These are phyloP conservation scores for Chimonanthus praecox DNA, from an alignment of 164 flowering plant species.

Conservation along the genomic window DNA sequence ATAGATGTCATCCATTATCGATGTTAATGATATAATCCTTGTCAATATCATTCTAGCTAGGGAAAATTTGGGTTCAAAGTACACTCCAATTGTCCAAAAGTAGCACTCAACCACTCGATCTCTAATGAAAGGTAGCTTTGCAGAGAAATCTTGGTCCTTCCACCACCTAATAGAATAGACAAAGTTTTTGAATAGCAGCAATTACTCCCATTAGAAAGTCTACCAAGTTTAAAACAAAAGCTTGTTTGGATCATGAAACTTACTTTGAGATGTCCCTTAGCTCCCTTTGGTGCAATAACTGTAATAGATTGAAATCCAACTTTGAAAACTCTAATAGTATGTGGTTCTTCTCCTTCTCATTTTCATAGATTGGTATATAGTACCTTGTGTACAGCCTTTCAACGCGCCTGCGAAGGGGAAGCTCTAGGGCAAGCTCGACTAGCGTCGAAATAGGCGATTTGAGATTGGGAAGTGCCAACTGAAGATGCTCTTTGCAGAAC, in stretches of 20 bases:
- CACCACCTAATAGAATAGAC: conserved; percentile 4
- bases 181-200: neutral
- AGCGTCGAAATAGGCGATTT: conserved; percentile 7
- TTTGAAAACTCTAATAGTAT: neutral
- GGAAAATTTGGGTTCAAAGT: conserved; percentile 1
- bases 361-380: conserved; percentile 14
- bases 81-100: conserved; percentile 6
- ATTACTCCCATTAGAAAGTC: neutral
- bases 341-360: neutral
- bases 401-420: conserved; percentile 9
- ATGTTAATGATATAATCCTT: neutral
- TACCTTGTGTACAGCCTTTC: conserved; percentile 14
- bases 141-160: neutral
- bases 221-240: neutral
- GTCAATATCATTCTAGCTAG: neutral
- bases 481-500: conserved; percentile 12
- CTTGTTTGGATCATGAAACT: neutral
- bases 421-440: conserved; percentile 12
- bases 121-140: neutral
- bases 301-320: conserved; percentile 4
- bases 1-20: neutral
- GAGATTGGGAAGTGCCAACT: neutral
- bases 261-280: neutral
- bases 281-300: conserved; percentile 5
- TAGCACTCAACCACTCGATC: conserved; percentile 7